Percentiles rank a stretch among this genome's conserved stretches.
These are phyloP conservation scores for Diaporthe sp. DNA, from an alignment of 2,329 filamentous ascomycete genomes.

Conservation along the genomic window DNA sequence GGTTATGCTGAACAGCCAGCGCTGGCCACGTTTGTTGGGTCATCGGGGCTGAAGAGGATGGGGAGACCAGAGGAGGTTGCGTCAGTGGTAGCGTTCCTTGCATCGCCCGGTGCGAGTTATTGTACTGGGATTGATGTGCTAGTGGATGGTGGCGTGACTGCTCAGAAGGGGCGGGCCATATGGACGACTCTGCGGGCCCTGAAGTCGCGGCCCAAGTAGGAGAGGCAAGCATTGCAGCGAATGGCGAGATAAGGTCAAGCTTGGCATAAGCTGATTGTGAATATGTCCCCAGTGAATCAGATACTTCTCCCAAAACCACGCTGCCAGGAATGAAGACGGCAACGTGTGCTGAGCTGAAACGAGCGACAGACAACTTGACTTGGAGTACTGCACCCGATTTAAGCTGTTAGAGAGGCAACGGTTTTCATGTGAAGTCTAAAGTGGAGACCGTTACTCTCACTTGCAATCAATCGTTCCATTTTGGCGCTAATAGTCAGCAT, in stretches of 20 bases:
- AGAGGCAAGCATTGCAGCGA: background rate
- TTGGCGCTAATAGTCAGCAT: too few species aligned
- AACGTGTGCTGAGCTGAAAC: too few species aligned
- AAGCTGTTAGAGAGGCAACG: background rate
- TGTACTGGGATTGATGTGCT: slow-evolving; percentile 20
- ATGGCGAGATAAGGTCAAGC: background rate
- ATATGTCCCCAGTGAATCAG: background rate
- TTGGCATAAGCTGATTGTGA: background rate
- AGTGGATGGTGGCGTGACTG: slow-evolving; percentile 18
- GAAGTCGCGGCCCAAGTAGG: background rate
- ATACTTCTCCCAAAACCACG: background rate
- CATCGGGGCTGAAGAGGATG: slow-evolving; percentile 11
- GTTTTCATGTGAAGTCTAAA: slow-evolving; percentile 27
- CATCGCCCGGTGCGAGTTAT: slow-evolving; percentile 30
- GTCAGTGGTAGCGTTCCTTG: slow-evolving; percentile 25
- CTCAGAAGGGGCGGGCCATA: background rate
- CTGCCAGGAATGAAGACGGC: background rate
- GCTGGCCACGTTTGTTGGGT: slow-evolving; percentile 9
- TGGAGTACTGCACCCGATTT: background rate
- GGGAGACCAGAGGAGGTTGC: slow-evolving; percentile 26
- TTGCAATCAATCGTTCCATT: too few species aligned
- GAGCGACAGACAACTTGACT: too few species aligned
- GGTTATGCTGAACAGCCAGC: background rate
- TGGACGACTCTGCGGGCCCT: slow-evolving; percentile 1
- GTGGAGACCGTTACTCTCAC: background rate